phyloP scores from a whole-genome alignment of 768 basidiomycete species.

The Rubroboletus pulcherrimus region DNA sequence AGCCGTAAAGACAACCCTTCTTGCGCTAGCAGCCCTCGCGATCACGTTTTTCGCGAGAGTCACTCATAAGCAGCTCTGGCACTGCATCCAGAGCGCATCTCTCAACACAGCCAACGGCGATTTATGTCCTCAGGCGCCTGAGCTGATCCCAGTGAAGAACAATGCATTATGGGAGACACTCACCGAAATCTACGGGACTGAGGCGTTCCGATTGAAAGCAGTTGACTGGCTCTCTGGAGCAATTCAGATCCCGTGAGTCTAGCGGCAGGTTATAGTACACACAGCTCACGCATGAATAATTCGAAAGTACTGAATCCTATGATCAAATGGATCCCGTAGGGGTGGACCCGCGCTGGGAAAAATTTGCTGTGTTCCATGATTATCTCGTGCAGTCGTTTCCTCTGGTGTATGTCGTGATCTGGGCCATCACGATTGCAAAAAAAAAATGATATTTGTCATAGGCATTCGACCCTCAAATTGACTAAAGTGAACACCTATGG shows the following conservation, averaged over 20 bases:
- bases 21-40: slow-evolving; percentile 17
- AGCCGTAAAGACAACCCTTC: slow-evolving; percentile 5
- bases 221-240: slow-evolving; percentile 39
- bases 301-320: slow-evolving; percentile 46
- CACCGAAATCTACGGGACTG: slow-evolving; percentile 29
- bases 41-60: slow-evolving; percentile 12
- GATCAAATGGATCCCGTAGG: slow-evolving; percentile 48
- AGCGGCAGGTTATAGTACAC: neutral
- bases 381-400: slow-evolving; percentile 59
- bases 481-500: slow-evolving; percentile 63
- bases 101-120: slow-evolving; percentile 1
- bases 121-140: slow-evolving; percentile 35
- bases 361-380: slow-evolving; percentile 49
- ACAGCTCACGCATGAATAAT: slow-evolving; percentile 4
- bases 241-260: slow-evolving; percentile 39
- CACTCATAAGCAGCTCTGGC: slow-evolving; percentile 4
- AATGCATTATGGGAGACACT: slow-evolving; percentile 32
- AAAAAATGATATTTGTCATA: slow-evolving; percentile 18
- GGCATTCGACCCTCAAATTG: slow-evolving; percentile 47
- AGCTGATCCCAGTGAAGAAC: slow-evolving; percentile 34
- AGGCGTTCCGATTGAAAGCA: slow-evolving; percentile 34
- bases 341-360: slow-evolving; percentile 51
- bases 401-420: slow-evolving; percentile 42
- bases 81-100: neutral
- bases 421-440: neutral